Evolutionary conservation across 225 moss, liverwort and hornwort species (phyloP).

Genomic region (Bryoerythrophyllum caledonicum): DNA sequence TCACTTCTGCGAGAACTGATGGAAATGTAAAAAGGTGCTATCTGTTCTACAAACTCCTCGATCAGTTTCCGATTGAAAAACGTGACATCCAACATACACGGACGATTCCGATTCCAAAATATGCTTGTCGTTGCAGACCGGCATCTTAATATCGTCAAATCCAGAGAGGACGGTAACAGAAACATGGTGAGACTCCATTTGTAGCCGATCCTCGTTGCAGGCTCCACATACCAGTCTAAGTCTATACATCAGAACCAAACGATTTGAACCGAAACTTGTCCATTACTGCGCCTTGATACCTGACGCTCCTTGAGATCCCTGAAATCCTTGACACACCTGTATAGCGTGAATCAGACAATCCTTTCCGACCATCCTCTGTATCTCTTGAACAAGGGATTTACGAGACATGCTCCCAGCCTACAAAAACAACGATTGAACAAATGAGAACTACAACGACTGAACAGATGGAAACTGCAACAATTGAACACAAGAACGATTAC

Average conservation of each 20-base stretch:
- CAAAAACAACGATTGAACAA: constrained; percentile 22
- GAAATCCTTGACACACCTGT: constrained; percentile 42
- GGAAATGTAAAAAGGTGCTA: neutral
- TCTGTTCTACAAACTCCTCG: neutral
- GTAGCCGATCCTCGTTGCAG: constrained; percentile 32
- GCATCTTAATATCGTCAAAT: constrained; percentile 24
- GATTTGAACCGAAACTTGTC: constrained; percentile 8
- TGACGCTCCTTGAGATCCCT: constrained; percentile 27
- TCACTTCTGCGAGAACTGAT: constrained; percentile 14
- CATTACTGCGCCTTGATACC: constrained; percentile 24
- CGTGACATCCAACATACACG: constrained; percentile 13
- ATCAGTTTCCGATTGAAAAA: constrained; percentile 20
- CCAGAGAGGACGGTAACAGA: constrained; percentile 24
- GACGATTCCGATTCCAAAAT: constrained; percentile 20
- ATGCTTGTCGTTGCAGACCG: constrained; percentile 14
- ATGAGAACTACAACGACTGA: constrained; percentile 17
- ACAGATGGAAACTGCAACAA: constrained; percentile 5
- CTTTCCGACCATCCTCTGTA: constrained; percentile 49
- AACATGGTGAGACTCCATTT: constrained; percentile 23
- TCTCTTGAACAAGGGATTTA: constrained; percentile 45
- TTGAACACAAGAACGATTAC: neutral
- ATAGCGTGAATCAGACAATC: constrained; percentile 50
- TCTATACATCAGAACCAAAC: constrained; percentile 12
- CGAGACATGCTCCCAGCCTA: constrained; percentile 55
- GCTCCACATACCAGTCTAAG: constrained; percentile 19